These are phyloP conservation scores for Neoboletus brunneissimus DNA, from an alignment of 768 basidiomycete species.

Conservation along the genomic window DNA sequence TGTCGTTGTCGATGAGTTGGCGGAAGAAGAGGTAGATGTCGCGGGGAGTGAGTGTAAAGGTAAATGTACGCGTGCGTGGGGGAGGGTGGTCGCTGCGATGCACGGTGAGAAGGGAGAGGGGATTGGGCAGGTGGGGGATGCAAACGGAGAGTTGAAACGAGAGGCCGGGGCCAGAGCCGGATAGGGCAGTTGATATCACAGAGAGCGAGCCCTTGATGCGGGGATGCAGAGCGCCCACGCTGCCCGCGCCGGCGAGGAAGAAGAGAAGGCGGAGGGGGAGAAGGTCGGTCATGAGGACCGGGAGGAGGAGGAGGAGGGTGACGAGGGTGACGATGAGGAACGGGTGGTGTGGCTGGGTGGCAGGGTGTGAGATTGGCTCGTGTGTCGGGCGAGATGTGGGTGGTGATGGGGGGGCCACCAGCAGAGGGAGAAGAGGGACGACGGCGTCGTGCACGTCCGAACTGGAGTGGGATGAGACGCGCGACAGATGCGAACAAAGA, in stretches of 20 bases:
- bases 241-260: constrained; percentile 31
- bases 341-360: constrained; percentile 30
- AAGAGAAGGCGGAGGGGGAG: constrained; percentile 49
- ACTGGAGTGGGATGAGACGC: constrained; percentile 32
- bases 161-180: constrained; percentile 16
- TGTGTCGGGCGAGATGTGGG: too few species aligned
- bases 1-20: constrained; percentile 58
- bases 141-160: constrained; percentile 13
- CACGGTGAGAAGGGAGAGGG: background rate
- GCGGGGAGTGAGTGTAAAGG: constrained; percentile 16
- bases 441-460: constrained; percentile 58
- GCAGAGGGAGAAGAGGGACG: constrained; percentile 42
- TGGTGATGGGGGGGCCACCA: too few species aligned
- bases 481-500: too few species aligned
- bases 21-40: constrained; percentile 33
- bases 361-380: constrained; percentile 10
- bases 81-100: background rate
- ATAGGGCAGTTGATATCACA: background rate
- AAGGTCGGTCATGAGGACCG: constrained; percentile 37
- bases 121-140: constrained; percentile 7
- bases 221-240: constrained; percentile 16
- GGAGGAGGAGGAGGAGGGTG: constrained; percentile 40
- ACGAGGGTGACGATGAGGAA: constrained; percentile 38
- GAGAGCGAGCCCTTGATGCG: constrained; percentile 1
- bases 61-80: constrained; percentile 4